Evolutionary conservation across 768 basidiomycete genomes (phyloP).

Genomic region (Podaxis sp.): DNA sequence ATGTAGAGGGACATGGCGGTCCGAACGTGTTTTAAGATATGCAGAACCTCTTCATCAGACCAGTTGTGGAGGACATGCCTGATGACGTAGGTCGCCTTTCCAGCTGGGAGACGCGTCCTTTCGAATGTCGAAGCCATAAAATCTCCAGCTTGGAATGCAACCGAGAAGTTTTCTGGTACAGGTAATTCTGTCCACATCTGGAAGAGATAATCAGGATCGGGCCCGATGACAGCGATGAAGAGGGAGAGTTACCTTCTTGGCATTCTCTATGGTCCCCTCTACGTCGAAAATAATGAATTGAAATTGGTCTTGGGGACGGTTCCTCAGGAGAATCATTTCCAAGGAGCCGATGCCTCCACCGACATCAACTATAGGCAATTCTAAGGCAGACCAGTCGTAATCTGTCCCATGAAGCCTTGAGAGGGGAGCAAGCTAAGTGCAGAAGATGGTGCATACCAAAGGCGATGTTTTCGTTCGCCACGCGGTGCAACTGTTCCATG

Average conservation of each 20-base stretch:
- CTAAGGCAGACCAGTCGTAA: not conserved
- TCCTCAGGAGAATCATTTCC: not conserved
- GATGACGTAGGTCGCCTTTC: constrained; percentile 8
- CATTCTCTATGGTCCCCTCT: not conserved
- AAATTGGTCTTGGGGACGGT: not conserved
- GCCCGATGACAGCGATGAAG: not conserved
- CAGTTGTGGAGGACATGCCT: constrained; percentile 10
- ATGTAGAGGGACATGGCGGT: not conserved
- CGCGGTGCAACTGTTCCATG: constrained; percentile 3
- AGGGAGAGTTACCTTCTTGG: not conserved
- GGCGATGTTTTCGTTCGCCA: not conserved
- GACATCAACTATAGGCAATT: constrained; percentile 2
- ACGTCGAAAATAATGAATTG: constrained; percentile 1
- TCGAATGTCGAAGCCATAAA: not conserved
- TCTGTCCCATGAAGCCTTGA: not conserved
- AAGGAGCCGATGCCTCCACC: constrained; percentile 9
- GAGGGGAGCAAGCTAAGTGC: not conserved
- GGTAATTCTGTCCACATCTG: not conserved
- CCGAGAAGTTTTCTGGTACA: not conserved
- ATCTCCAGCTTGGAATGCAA: constrained; percentile 2
- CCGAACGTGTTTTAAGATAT: constrained; percentile 6
- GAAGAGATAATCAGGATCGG: not conserved
- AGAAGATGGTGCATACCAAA: not conserved
- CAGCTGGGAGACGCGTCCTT: not conserved
- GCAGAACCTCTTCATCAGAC: constrained; percentile 1